Evolutionary conservation across 257 asterid species (phyloP).

Genomic region (Gentiana dahurica): DNA sequence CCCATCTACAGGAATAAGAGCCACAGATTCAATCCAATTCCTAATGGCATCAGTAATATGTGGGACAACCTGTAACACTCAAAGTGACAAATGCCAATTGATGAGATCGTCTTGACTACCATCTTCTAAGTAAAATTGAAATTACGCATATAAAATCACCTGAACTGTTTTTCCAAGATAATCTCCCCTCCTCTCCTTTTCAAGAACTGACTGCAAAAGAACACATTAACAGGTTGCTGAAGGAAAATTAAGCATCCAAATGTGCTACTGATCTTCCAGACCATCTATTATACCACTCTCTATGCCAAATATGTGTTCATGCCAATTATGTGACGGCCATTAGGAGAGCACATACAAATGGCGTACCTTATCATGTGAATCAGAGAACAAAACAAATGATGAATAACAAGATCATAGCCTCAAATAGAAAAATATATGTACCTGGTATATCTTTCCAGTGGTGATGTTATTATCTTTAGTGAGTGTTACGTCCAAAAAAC

Average conservation of each 20-base stretch:
- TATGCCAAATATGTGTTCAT: too few relatives aligned
- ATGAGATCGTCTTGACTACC: neutral
- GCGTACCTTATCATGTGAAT: too few relatives aligned
- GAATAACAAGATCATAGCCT: too few relatives aligned
- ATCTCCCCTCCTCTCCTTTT: conserved; percentile 88
- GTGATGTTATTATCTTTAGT: conserved; percentile 95
- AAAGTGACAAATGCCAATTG: neutral
- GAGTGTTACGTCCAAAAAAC: conserved; percentile 86
- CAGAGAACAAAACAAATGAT: too few relatives aligned
- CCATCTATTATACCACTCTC: too few relatives aligned
- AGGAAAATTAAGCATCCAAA: conserved; percentile 5
- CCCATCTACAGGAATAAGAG: conserved; percentile 83
- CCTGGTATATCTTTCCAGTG: conserved; percentile 98
- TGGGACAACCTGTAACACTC: conserved; percentile 67
- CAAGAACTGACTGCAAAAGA: conserved; percentile 71
- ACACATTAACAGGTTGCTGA: conserved; percentile 18
- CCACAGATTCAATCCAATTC: conserved; percentile 84
- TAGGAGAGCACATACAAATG: too few relatives aligned
- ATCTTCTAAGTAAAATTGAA: neutral
- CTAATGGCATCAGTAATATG: conserved; percentile 92
- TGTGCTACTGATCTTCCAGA: too few relatives aligned
- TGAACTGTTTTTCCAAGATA: conserved; percentile 99
- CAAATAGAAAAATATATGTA: conserved; percentile 13
- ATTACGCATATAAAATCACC: conserved; percentile 30
- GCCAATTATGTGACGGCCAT: too few relatives aligned